Percentiles rank a stretch among this genome's conserved stretches.
Conservation (phyloP, 1,284 basidiomycete genomes). For the Jaminaea rosea region DNA sequence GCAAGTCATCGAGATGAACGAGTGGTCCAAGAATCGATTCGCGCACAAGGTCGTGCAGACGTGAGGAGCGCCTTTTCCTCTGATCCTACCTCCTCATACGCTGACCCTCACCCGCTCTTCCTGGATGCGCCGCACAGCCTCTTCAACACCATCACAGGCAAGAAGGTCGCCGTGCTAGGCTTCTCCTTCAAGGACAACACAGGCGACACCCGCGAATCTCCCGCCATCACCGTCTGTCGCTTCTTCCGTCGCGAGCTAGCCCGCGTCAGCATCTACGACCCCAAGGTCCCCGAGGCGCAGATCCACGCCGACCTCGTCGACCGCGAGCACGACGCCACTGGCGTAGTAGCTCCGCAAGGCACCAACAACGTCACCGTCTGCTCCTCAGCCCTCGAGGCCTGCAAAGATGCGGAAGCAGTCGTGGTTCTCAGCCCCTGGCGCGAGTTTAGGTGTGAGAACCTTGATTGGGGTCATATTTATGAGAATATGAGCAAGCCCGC, state of each 20-base stretch:
- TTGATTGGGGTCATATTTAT: slow-evolving; percentile 84
- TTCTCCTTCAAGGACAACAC: slow-evolving; percentile 53
- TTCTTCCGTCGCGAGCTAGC: slow-evolving; percentile 89
- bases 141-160: slow-evolving; percentile 93
- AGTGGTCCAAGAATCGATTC: slow-evolving; percentile 45
- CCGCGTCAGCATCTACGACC: slow-evolving; percentile 80
- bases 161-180: slow-evolving; percentile 92
- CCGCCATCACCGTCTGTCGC: slow-evolving; percentile 87
- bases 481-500: slow-evolving; percentile 79
- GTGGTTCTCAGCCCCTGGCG: slow-evolving; percentile 67
- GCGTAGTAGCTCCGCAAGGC: slow-evolving; percentile 53
- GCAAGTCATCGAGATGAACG: slow-evolving; percentile 48
- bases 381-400: slow-evolving; percentile 71
- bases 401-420: slow-evolving; percentile 78
- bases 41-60: slow-evolving; percentile 53
- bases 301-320: slow-evolving; percentile 55
- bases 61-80: no score
- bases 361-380: slow-evolving; percentile 77
- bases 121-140: no score
- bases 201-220: slow-evolving; percentile 66
- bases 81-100: no score
- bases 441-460: slow-evolving; percentile 66
- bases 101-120: no score
- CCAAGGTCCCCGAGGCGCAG: slow-evolving; percentile 57
- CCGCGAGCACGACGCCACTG: no score